Evolutionary conservation across 2,329 filamentous ascomycete species (phyloP), one percentile per base, ranked within the genome.

Genomic region (Alternaria arbusti): DNA sequence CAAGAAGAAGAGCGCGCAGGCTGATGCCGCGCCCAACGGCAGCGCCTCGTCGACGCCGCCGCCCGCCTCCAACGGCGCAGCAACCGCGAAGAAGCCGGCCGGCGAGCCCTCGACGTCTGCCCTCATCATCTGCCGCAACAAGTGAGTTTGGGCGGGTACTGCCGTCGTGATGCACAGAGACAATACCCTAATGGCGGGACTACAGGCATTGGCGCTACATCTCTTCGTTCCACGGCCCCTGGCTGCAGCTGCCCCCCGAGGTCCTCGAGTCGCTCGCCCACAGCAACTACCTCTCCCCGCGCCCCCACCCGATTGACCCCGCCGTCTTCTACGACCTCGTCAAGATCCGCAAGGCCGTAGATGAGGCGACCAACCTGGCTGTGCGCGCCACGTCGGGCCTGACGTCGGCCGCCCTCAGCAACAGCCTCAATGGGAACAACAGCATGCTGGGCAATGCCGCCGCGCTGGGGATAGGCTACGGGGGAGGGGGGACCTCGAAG

Each of bases 121-220:
- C 49, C 72, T 81, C 63, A 79, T 80, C 64, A 81, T 81, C 68
- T 80, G 77, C 74, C 78, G 79, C 74, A 80, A 81, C 73, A 81
- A 81, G 79, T 81, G 79, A 73, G 78, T 80, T 55, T 61, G 62
- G 74, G 75, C 58, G 45, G 54, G 54, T 60, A 50, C 45, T 55
- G 61, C 61, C 58, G 59, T 63, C 55, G 30, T 36, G 52, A 56
- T 43, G 46, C 36, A 32, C 46, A 44, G 43, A 47, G 40, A 55
- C 20, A 26, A 57, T 44, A 61, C 28, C 45, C 70, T 71, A 64
- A 71, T 63, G n/a, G 20, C 23, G 11, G 25, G 10, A 13, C 45
- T 15, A 40, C 70, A 95, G 92, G 78, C 91, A 95, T 82, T 95
- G 92, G 92, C 87, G 89, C 67, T 93, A 93, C 78, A 94, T 96